Percentiles rank a stretch among this genome's conserved stretches.
Conservation (phyloP, 2,329 filamentous ascomycete genomes). For the Ophiostoma perfectum region DNA sequence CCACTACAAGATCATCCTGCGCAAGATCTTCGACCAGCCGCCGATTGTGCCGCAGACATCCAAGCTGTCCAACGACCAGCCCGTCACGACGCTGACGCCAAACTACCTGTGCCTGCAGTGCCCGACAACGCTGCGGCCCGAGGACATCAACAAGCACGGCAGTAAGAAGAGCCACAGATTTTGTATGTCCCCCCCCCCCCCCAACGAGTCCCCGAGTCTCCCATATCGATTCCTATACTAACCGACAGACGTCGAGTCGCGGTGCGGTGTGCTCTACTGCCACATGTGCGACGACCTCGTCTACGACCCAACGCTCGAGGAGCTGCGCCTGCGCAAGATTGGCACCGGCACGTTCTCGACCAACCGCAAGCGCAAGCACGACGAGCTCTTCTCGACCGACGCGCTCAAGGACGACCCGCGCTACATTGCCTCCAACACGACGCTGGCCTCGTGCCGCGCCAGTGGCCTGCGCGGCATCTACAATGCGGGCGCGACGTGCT, state of each 20-base stretch:
- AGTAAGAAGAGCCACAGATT: constrained; percentile 66
- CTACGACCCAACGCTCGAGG: constrained; percentile 75
- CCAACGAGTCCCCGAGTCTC: no score
- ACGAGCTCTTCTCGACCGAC: constrained; percentile 58
- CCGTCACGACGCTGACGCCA: constrained; percentile 57
- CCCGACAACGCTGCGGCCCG: constrained; percentile 59
- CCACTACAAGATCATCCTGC: constrained; percentile 66
- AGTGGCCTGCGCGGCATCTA: constrained; percentile 88
- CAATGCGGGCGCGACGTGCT: constrained; percentile 97
- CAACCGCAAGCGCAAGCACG: constrained; percentile 70
- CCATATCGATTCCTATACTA: background rate
- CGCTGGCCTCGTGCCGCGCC: constrained; percentile 59
- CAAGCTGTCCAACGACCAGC: constrained; percentile 50
- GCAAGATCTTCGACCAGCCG: constrained; percentile 63
- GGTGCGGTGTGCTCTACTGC: constrained; percentile 69
- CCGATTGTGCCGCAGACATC: constrained; percentile 62
- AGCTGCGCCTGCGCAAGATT: constrained; percentile 64
- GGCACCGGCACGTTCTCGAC: constrained; percentile 59
- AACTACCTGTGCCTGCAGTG: constrained; percentile 72
- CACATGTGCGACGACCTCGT: constrained; percentile 78
- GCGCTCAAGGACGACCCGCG: constrained; percentile 64
- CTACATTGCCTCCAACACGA: constrained; percentile 73
- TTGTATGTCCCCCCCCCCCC: constrained; percentile 45
- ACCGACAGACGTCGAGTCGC: constrained; percentile 65
- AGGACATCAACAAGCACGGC: constrained; percentile 62